Evolutionary conservation across 1,139 yeast genomes (phyloP), one percentile per base, ranked within the genome.

Genomic region (Citeromyces hawaiiensis): DNA sequence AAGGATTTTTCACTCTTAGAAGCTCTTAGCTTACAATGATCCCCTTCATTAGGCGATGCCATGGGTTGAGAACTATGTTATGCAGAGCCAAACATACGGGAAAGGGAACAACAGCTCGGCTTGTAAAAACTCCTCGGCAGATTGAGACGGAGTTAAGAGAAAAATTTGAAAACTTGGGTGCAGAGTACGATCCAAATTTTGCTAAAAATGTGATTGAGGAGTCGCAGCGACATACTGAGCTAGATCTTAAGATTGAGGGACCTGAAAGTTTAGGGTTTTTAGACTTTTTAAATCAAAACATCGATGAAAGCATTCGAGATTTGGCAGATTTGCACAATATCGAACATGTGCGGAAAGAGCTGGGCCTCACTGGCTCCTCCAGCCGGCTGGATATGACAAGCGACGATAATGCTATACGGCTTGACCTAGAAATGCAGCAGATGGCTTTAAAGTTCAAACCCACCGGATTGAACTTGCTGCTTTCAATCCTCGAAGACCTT

Each of bases 341-440:
- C 15, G 21, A 23, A 16, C 25, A n/a, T 18, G 14, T 18, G 21
- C 15, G 36, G 13, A 13, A 13, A n/a, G 16, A 34, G 23, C 10
- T 34, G 19, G 23, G 36, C 23, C n/a, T 19, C 13, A 23, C 14
- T 18, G 14, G 19, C 9, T 63, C 66, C 38, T 67, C 67, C 54
- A 67, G 64, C 55, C 61, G 72, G 46, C 73, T 67, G 46, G 51
- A 66, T 39, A 66, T 67, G 45, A 67, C 71, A 37, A 58, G 60
- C 39, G 50, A 64, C 30, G 56, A 56, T 35, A 70, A 72, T 37
- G 55, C 63, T 34, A 18, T 34, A 9, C 15, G 25, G 15, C 19
- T 34, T 13, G 15, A 34, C 17, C 19, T 34, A 9, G 25, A 34
- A 34, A 6, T 23, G 27, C 27, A 23, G 27, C 27, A 23, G 27